Evolutionary conservation across 805 yeast genomes (phyloP).

Genomic region (Candida vaughaniae): DNA sequence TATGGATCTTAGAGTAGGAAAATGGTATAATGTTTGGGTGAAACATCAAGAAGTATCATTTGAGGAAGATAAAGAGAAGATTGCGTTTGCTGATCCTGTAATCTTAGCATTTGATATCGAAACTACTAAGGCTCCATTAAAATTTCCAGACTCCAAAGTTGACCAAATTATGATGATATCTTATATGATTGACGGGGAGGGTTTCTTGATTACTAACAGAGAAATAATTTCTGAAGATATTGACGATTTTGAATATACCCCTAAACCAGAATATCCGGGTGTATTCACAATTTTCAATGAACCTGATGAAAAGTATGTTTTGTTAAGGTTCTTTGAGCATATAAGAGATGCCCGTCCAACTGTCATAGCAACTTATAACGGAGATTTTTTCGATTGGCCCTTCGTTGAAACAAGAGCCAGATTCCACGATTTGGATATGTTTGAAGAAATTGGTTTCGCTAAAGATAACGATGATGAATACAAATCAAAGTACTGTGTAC

Average conservation of each 20-base stretch:
- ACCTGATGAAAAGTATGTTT: conserved; percentile 71
- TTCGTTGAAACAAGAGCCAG: conserved; percentile 87
- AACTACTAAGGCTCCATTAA: conserved; percentile 93
- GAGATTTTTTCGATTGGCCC: conserved; percentile 99
- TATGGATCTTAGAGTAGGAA: conserved; percentile 81
- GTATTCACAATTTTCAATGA: conserved; percentile 87
- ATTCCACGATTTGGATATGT: conserved; percentile 83
- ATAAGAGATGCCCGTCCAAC: conserved; percentile 87
- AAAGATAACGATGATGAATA: conserved; percentile 88
- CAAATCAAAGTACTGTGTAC: conserved; percentile 87
- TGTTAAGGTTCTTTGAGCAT: conserved; percentile 84
- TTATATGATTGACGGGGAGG: conserved; percentile 98
- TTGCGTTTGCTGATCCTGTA: conserved; percentile 97
- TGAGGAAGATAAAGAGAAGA: conserved; percentile 64
- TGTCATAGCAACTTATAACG: conserved; percentile 96
- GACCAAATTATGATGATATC: conserved; percentile 99
- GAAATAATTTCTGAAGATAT: conserved; percentile 94
- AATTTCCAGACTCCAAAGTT: conserved; percentile 86
- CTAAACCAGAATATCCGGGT: conserved; percentile 95
- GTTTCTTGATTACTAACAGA: conserved; percentile 88
- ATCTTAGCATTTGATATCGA: conserved; percentile 96
- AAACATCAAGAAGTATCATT: conserved; percentile 54
- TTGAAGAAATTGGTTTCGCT: conserved; percentile 90
- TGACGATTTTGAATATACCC: conserved; percentile 96
- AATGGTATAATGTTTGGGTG: conserved; percentile 86